phyloP scores from a whole-genome alignment of 345 rosid species.

The Eucalyptus albens region DNA sequence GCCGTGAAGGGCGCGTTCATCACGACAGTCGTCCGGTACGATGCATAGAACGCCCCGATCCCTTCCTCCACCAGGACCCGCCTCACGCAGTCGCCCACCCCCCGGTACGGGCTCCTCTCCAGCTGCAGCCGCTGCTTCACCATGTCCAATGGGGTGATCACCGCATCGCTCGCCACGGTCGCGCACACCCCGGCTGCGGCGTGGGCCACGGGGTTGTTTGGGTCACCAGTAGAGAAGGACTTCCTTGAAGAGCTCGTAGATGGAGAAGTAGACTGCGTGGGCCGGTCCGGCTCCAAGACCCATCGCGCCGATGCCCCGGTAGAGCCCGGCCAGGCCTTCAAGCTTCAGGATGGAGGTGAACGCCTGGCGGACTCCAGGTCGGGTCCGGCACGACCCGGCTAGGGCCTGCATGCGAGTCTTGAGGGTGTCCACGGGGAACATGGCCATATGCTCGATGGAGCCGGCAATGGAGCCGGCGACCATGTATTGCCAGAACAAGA shows the following conservation, averaged over 20 bases:
- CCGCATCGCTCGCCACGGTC: constrained; percentile 85
- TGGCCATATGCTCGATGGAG: constrained; percentile 88
- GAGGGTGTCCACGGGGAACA: constrained; percentile 97
- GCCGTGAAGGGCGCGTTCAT: constrained; percentile 99
- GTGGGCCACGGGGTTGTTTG: constrained; percentile 66
- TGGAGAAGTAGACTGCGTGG: constrained; percentile 97
- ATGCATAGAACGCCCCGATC: constrained; percentile 77
- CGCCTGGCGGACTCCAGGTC: constrained; percentile 28
- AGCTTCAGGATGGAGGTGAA: constrained; percentile 51
- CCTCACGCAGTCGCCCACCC: constrained; percentile 72
- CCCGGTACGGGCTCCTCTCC: constrained; percentile 37
- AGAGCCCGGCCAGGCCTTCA: constrained; percentile 59
- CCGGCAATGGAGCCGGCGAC: constrained; percentile 95
- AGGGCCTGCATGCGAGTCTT: constrained; percentile 97
- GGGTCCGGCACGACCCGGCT: constrained; percentile 43
- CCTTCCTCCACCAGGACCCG: constrained; percentile 76
- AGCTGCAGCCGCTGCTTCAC: constrained; percentile 95
- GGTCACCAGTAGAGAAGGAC: constrained; percentile 46
- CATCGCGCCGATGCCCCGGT: constrained; percentile 96
- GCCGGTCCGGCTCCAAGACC: constrained; percentile 99
- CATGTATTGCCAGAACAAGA: constrained; percentile 89
- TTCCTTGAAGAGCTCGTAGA: constrained; percentile 75
- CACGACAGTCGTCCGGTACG: constrained; percentile 81
- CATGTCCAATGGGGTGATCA: constrained; percentile 96
- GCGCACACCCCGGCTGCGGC: constrained; percentile 85